Conservation (phyloP, 495 filamentous ascomycete species). For the Peziza echinospora region DNA sequence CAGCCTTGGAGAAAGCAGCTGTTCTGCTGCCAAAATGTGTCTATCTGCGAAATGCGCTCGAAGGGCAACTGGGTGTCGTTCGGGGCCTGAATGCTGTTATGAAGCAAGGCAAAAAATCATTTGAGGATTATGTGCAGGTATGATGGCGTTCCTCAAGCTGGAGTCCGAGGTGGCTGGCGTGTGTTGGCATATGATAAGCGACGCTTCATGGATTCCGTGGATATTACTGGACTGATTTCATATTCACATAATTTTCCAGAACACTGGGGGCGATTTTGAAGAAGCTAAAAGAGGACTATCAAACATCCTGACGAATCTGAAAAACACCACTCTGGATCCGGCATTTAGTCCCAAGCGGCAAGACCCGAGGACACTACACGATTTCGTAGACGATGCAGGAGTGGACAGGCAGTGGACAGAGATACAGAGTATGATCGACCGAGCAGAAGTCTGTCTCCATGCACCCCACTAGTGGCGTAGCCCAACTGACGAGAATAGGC, state of each 20-base stretch:
- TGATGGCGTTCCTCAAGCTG: too few relatives aligned
- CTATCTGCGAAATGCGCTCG: slow-evolving; percentile 52
- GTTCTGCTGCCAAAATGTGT: slow-evolving; percentile 53
- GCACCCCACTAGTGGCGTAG: slow-evolving; percentile 39
- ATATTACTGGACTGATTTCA: too few relatives aligned
- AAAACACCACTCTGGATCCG: slow-evolving; percentile 49
- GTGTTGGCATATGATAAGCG: slow-evolving; percentile 3
- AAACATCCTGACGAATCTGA: slow-evolving; percentile 45
- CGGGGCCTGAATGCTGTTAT: slow-evolving; percentile 40
- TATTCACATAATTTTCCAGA: too few relatives aligned
- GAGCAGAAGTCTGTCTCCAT: not conserved
- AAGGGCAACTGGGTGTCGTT: slow-evolving; percentile 49
- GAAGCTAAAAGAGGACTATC: slow-evolving; percentile 47
- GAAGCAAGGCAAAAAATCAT: slow-evolving; percentile 4
- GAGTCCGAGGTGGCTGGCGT: slow-evolving; percentile 3
- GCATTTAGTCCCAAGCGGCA: slow-evolving; percentile 49
- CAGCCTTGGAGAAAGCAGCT: slow-evolving; percentile 58
- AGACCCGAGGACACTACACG: slow-evolving; percentile 48
- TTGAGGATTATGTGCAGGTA: slow-evolving; percentile 29
- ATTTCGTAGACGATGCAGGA: slow-evolving; percentile 71
- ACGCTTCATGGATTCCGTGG: too few relatives aligned
- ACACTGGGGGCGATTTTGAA: slow-evolving; percentile 50
- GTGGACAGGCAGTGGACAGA: slow-evolving; percentile 30
- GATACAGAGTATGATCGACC: not conserved
- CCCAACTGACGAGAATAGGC: slow-evolving; percentile 36